These are phyloP conservation scores for Arxiozyma bovina DNA, from an alignment of 1,139 yeast species.

Conservation along the genomic window DNA sequence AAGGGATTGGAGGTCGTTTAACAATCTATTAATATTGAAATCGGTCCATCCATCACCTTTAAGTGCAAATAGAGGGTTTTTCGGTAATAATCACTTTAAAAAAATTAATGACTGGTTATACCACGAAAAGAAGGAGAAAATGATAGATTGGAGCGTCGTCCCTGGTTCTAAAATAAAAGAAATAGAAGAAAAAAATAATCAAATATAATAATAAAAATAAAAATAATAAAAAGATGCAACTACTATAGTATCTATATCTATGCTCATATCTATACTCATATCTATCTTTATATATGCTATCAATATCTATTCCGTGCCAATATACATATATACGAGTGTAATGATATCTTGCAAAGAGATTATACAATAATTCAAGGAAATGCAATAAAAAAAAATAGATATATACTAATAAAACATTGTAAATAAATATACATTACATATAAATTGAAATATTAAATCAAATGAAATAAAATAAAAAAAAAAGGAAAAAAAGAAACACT, in stretches of 20 bases:
- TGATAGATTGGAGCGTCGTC: conserved; percentile 56
- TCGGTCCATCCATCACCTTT: conserved; percentile 94
- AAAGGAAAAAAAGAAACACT: background rate
- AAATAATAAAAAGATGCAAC: background rate
- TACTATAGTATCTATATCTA: background rate
- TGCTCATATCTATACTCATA: no score
- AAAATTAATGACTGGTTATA: conserved; percentile 67
- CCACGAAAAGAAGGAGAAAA: conserved; percentile 29
- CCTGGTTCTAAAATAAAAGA: conserved; percentile 21
- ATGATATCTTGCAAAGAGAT: no score
- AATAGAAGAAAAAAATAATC: conserved; percentile 11
- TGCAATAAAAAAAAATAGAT: no score
- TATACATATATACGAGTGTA: no score
- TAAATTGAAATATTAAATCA: no score
- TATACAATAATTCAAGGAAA: no score
- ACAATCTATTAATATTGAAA: conserved; percentile 46
- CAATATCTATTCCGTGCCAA: no score
- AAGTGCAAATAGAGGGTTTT: conserved; percentile 80
- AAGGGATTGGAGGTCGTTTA: conserved; percentile 18
- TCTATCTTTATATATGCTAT: no score
- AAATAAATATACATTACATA: no score
- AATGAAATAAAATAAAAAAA: background rate
- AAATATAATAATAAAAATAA: background rate
- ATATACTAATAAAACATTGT: no score
- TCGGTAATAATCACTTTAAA: conserved; percentile 60